Evolutionary conservation across 345 rosid species (phyloP).

Genomic region (Rhizophora apiculata): DNA sequence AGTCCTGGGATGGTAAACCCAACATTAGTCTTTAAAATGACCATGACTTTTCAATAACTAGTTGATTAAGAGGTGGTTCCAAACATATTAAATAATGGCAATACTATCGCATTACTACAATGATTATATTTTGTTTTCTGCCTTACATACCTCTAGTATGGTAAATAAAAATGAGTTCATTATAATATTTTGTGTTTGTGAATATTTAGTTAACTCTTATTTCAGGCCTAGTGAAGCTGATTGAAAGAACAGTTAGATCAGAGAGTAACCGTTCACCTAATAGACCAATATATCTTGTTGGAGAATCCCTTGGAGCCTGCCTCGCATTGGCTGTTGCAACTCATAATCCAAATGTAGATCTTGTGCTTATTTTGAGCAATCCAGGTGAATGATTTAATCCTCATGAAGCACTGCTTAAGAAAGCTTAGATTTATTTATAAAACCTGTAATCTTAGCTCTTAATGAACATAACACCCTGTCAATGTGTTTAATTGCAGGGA

Average conservation of each 20-base stretch:
- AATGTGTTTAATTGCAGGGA: slow-evolving; percentile 48
- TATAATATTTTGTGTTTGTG: background rate
- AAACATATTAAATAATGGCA: too few relatives aligned
- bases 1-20: too few relatives aligned
- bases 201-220: background rate
- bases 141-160: too few relatives aligned
- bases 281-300: slow-evolving; percentile 73
- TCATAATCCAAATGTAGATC: slow-evolving; percentile 61
- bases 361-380: slow-evolving; percentile 59
- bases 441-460: background rate
- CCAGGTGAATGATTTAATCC: slow-evolving; percentile 45
- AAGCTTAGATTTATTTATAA: background rate
- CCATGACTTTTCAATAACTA: too few relatives aligned
- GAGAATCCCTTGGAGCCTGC: slow-evolving; percentile 83
- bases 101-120: too few relatives aligned
- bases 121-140: too few relatives aligned
- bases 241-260: slow-evolving; percentile 47
- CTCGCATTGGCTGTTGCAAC: slow-evolving; percentile 69
- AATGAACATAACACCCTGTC: background rate
- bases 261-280: slow-evolving; percentile 37
- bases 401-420: background rate
- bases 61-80: too few relatives aligned
- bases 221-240: slow-evolving; percentile 59
- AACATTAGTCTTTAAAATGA: too few relatives aligned
- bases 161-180: background rate